phyloP scores from a whole-genome alignment of 2,329 filamentous ascomycete genomes.

The Clonostachys rhizophaga region DNA sequence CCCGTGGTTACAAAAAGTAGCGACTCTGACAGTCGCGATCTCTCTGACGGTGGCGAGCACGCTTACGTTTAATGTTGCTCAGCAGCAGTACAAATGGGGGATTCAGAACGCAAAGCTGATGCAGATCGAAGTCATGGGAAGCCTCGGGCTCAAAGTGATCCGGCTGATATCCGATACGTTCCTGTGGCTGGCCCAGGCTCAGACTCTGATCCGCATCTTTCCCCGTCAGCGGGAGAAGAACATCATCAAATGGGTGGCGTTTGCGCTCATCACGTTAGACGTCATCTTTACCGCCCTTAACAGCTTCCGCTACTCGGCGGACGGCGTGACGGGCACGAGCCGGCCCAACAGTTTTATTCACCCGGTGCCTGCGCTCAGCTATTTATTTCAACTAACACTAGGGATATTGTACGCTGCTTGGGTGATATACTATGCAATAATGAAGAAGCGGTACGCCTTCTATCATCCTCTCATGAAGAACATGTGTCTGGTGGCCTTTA shows the following conservation, averaged over 20 bases:
- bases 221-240: constrained; percentile 96
- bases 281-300: constrained; percentile 89
- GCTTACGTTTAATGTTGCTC: constrained; percentile 82
- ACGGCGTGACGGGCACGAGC: constrained; percentile 45
- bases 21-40: constrained; percentile 68
- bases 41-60: constrained; percentile 91
- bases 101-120: constrained; percentile 75
- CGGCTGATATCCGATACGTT: constrained; percentile 94
- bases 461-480: constrained; percentile 90
- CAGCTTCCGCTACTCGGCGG: constrained; percentile 62
- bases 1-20: constrained; percentile 88
- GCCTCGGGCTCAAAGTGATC: constrained; percentile 82
- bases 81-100: constrained; percentile 73
- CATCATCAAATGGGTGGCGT: constrained; percentile 98
- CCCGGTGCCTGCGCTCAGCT: constrained; percentile 85
- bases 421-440: constrained; percentile 91
- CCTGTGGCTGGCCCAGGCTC: constrained; percentile 94
- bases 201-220: constrained; percentile 92
- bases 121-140: constrained; percentile 75
- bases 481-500: constrained; percentile 72
- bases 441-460: constrained; percentile 86
- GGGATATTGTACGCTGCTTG: constrained; percentile 87
- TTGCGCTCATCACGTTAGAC: constrained; percentile 86
- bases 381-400: constrained; percentile 83
- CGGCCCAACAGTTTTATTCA: constrained; percentile 77